Conservation (phyloP, 1,284 basidiomycete species). For the Ustilago trichophora region DNA sequence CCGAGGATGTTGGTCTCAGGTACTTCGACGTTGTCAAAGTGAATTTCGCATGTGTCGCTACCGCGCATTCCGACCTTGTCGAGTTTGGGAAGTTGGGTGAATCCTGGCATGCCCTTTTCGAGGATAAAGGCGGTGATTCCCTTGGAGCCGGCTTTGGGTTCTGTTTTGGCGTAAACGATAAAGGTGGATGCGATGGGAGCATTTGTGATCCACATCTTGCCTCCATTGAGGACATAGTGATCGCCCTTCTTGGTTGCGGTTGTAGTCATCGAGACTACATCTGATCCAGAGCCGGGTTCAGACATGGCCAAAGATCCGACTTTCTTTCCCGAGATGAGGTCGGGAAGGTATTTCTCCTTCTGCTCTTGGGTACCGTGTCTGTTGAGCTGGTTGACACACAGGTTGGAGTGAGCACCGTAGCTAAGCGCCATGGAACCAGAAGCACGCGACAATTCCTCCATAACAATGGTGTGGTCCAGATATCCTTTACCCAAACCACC, state of each 20-base stretch:
- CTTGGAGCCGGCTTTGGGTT: constrained; percentile 79
- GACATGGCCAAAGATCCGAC: constrained; percentile 94
- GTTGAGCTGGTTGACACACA: constrained; percentile 74
- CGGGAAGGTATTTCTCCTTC: constrained; percentile 85
- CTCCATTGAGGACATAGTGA: constrained; percentile 83
- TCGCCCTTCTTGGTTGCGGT: constrained; percentile 78
- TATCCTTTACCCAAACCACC: constrained; percentile 58
- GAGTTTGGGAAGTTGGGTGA: constrained; percentile 86
- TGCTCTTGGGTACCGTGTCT: constrained; percentile 86
- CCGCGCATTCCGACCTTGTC: constrained; percentile 98
- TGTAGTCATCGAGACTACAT: constrained; percentile 89
- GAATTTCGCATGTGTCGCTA: constrained; percentile 90
- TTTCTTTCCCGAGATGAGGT: constrained; percentile 81
- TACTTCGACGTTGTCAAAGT: constrained; percentile 89
- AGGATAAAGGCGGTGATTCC: constrained; percentile 93
- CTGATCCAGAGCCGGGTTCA: constrained; percentile 87
- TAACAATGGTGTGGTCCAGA: constrained; percentile 58
- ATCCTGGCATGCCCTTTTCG: constrained; percentile 81
- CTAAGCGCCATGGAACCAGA: constrained; percentile 90
- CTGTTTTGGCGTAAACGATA: constrained; percentile 91
- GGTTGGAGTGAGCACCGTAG: constrained; percentile 81
- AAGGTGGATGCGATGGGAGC: constrained; percentile 87
- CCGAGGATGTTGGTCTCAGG: constrained; percentile 85
- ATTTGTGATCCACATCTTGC: constrained; percentile 98
- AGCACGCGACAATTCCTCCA: constrained; percentile 77